Conservation (phyloP, 768 basidiomycete species). For the Pleurotus citrinopileatus region DNA sequence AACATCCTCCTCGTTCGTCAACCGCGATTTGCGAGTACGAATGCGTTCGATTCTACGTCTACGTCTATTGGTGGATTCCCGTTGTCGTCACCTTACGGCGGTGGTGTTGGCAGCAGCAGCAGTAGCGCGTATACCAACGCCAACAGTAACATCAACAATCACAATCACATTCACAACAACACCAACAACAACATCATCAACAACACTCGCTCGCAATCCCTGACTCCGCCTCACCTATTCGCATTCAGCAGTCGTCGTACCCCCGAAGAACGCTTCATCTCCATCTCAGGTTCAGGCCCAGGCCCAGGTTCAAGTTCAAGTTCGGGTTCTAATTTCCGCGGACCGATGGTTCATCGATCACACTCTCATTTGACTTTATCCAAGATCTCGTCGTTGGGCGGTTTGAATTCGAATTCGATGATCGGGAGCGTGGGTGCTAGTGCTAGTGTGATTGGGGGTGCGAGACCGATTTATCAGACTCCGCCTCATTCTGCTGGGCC, state of each 20-base stretch:
- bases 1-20: too few relatives aligned
- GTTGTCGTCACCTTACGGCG: too few relatives aligned
- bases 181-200: conserved; percentile 14
- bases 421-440: not conserved
- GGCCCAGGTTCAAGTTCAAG: conserved; percentile 33
- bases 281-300: conserved; percentile 29
- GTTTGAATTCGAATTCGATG: too few relatives aligned
- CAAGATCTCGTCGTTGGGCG: too few relatives aligned
- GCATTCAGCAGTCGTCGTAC: too few relatives aligned
- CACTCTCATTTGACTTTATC: conserved; percentile 50
- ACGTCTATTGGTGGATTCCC: too few relatives aligned
- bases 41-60: too few relatives aligned
- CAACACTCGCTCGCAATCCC: conserved; percentile 38
- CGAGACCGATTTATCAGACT: conserved; percentile 81
- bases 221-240: conserved; percentile 33
- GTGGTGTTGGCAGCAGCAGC: too few relatives aligned
- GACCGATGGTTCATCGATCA: conserved; percentile 44
- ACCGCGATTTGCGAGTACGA: too few relatives aligned
- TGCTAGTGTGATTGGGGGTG: not conserved
- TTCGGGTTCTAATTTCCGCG: conserved; percentile 28
- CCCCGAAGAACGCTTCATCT: too few relatives aligned
- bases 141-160: not conserved
- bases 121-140: too few relatives aligned
- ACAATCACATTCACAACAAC: conserved; percentile 6
- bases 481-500: conserved; percentile 35